A percentile compares a stretch with the other conserved stretches of the same genome.
Conservation (phyloP, 805 yeast genomes). For the Kluyveromyces aestuarii region DNA sequence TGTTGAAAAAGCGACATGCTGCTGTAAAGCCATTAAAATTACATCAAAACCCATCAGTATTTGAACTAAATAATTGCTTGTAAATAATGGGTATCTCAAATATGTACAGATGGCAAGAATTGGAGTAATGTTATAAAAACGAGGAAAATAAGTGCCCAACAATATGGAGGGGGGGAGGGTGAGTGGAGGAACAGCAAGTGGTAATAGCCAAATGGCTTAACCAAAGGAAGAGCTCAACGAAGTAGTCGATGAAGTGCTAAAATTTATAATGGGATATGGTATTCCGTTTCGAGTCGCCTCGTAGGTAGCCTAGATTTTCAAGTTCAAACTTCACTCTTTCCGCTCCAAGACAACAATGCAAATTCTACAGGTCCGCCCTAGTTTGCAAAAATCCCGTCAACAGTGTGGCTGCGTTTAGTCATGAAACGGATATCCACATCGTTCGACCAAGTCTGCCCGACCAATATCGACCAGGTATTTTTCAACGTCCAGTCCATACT, state of each 20-base stretch:
- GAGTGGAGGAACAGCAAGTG: too few relatives aligned
- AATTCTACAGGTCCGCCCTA: not conserved
- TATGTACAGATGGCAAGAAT: not conserved
- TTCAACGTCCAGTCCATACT: constrained; percentile 19
- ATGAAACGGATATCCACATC: constrained; percentile 1
- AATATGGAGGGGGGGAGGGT: too few relatives aligned
- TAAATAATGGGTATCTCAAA: not conserved
- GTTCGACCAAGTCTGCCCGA: constrained; percentile 3
- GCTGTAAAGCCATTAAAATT: too few relatives aligned
- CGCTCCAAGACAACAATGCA: not conserved
- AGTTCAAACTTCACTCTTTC: not conserved
- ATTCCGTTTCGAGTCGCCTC: too few relatives aligned
- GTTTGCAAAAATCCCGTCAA: not conserved
- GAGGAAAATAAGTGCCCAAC: too few relatives aligned
- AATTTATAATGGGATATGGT: too few relatives aligned
- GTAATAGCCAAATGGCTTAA: too few relatives aligned
- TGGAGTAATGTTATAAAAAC: not conserved
- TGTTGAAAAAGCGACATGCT: too few relatives aligned
- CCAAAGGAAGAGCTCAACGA: too few relatives aligned
- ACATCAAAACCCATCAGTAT: not conserved
- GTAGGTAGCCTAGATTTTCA: too few relatives aligned
- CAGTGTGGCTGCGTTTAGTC: not conserved
- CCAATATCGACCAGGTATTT: constrained; percentile 17
- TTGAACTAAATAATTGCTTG: not conserved
- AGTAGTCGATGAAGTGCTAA: too few relatives aligned